These are phyloP conservation scores for baker's yeast (Saccharomyces cerevisiae) DNA, from an alignment of 805 yeast genomes.

Conservation along the genomic window DNA sequence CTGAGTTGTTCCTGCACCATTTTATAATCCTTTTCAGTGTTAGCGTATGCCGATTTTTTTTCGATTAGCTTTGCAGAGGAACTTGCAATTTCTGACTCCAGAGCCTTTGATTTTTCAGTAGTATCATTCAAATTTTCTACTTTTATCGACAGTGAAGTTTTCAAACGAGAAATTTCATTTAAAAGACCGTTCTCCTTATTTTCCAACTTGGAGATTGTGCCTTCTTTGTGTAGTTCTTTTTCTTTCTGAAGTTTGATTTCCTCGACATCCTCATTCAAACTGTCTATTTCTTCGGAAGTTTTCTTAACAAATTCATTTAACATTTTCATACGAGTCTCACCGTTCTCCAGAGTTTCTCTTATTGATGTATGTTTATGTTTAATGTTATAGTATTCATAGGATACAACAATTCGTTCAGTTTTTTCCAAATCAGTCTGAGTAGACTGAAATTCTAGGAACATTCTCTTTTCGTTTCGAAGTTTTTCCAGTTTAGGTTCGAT, in stretches of 20 bases:
- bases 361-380: slow-evolving; percentile 37
- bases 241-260: slow-evolving; percentile 46
- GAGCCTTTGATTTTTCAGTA: slow-evolving; percentile 20
- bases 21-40: slow-evolving; percentile 40
- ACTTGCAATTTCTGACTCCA: slow-evolving; percentile 28
- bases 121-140: slow-evolving; percentile 40
- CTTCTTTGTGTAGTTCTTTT: slow-evolving; percentile 52
- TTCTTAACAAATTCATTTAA: slow-evolving; percentile 39
- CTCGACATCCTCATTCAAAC: slow-evolving; percentile 53
- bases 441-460: slow-evolving; percentile 79
- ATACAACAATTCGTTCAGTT: slow-evolving; percentile 61
- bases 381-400: slow-evolving; percentile 55
- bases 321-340: slow-evolving; percentile 34
- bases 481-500: slow-evolving; percentile 87
- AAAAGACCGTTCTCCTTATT: slow-evolving; percentile 44
- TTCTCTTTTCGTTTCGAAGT: slow-evolving; percentile 70
- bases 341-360: slow-evolving; percentile 36
- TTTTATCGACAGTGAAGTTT: slow-evolving; percentile 54
- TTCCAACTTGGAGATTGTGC: slow-evolving; percentile 53
- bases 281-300: slow-evolving; percentile 46
- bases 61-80: slow-evolving; percentile 29
- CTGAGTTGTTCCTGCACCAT: slow-evolving; percentile 38
- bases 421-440: slow-evolving; percentile 75
- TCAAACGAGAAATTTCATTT: slow-evolving; percentile 58
- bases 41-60: slow-evolving; percentile 33